Base-by-base conservation (phyloP, 495 filamentous ascomycete genomes). In the Talaromyces stipitatus region DNA sequence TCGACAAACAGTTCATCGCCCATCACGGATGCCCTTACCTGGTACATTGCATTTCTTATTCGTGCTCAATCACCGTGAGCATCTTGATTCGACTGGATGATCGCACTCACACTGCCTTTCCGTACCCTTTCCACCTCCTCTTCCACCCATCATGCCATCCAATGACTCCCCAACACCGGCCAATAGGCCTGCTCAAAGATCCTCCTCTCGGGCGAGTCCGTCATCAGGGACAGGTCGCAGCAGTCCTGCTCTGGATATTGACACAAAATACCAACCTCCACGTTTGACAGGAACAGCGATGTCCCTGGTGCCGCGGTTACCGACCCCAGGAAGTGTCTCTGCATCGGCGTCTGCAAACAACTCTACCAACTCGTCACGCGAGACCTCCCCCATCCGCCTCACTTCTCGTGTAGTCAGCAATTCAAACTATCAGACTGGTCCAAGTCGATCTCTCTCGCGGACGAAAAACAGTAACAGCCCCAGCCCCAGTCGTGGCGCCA, bases 381-480 rank as follows among this genome's bases (percentile, higher is more conserved):
- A 81, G 61, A 65, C 71, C 51, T 81, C 78, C 8, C 78, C 78
- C 18, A 66, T 73, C 47, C 70, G 73, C 54, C 64, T 62, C 30
- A 68, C 71, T 45, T 67, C 69, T 41, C 71, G 70, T 26, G 61
- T 64, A 14, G 62, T 55, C 12, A 56, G 43, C 61, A 71, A 67
- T 58, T 64, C 70, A 16, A 51, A 51, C 48, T 26, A 63, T 63
- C 18, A 61, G 69, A 6, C 61, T 60, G 26, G 63, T 64, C 32
- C 64, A 72, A 54, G 61, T 73, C 11, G 74, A 78, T 50, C 75
- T 81, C 59, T 86, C 88, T 51, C 82, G 87, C 62, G 54, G 30
- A 28, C 18, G 20, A 90, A 89, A 71, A 85, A 83, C 67, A 77
- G 79, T 56, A 80, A 85, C 58, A 89, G 92, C 54, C 71, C 77